phyloP scores from a whole-genome alignment of 2,329 filamentous ascomycete species.

The Botryotinia convoluta region DNA sequence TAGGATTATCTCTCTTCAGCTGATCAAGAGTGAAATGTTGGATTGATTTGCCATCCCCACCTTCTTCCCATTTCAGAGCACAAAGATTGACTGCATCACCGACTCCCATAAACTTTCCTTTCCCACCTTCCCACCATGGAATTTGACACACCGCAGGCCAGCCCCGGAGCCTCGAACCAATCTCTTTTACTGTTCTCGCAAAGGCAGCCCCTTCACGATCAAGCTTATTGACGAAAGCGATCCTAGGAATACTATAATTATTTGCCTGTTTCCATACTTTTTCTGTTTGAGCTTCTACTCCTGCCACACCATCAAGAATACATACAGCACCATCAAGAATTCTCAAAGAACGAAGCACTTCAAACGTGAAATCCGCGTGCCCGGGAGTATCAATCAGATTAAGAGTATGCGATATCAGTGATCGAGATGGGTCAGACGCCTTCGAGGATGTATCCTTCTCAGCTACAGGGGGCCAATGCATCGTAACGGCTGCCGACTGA shows the following conservation, averaged over 20 bases:
- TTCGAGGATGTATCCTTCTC: slow-evolving; percentile 16
- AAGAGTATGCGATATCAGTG: slow-evolving; percentile 63
- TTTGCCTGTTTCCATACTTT: slow-evolving; percentile 92
- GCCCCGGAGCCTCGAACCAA: slow-evolving; percentile 72
- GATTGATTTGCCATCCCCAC: slow-evolving; percentile 62
- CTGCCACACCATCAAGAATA: slow-evolving; percentile 87
- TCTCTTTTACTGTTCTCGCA: slow-evolving; percentile 78
- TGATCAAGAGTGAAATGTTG: slow-evolving; percentile 54
- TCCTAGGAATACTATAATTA: slow-evolving; percentile 77
- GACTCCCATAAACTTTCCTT: slow-evolving; percentile 76
- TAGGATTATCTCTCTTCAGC: slow-evolving; percentile 48
- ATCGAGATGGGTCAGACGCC: slow-evolving; percentile 47
- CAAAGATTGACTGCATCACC: slow-evolving; percentile 77
- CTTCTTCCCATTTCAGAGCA: slow-evolving; percentile 70
- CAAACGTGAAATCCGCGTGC: slow-evolving; percentile 96
- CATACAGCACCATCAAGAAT: slow-evolving; percentile 90
- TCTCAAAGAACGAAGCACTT: slow-evolving; percentile 85
- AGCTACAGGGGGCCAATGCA: slow-evolving; percentile 74
- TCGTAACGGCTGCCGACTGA: slow-evolving; percentile 93
- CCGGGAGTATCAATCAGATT: slow-evolving; percentile 96
- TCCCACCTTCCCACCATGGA: slow-evolving; percentile 79
- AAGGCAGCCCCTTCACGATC: slow-evolving; percentile 82
- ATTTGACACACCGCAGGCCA: slow-evolving; percentile 94
- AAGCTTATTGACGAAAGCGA: slow-evolving; percentile 81
- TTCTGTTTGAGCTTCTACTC: slow-evolving; percentile 95